These are phyloP conservation scores for Lizonia empirigonia DNA, from an alignment of 2,329 filamentous ascomycete genomes.

Conservation along the genomic window DNA sequence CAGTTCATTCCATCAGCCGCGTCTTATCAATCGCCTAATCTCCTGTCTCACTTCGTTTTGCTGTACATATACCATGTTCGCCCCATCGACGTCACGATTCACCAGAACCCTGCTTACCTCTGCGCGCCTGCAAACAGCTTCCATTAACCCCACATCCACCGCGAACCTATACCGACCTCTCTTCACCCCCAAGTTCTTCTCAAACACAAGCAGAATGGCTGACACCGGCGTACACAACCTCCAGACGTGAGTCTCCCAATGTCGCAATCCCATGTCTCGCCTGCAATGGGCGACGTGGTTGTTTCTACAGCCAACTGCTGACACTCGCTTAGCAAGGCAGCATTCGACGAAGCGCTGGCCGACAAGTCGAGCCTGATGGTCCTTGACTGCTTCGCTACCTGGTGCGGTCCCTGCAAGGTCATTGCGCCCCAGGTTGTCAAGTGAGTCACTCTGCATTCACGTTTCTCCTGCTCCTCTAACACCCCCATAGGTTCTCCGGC, in stretches of 20 bases:
- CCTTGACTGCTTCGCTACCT: constrained; percentile 85
- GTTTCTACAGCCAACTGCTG: constrained; percentile 9
- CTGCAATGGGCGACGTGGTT: constrained; percentile 21
- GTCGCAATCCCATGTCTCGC: constrained; percentile 5
- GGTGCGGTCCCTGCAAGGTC: constrained; percentile 95
- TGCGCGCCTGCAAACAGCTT: constrained; percentile 45
- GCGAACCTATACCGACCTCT: constrained; percentile 43
- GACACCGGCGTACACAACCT: constrained; percentile 59
- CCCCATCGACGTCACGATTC: constrained; percentile 43
- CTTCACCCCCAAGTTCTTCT: constrained; percentile 48
- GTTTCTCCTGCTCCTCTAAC: constrained; percentile 7
- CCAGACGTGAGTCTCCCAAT: constrained; percentile 45
- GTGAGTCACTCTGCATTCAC: constrained; percentile 51
- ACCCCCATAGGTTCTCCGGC: constrained; percentile 61
- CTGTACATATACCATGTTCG: constrained; percentile 49
- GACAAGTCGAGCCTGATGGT: constrained; percentile 67
- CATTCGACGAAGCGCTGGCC: constrained; percentile 63
- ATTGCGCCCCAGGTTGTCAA: constrained; percentile 77
- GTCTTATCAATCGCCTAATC: constrained; percentile 44
- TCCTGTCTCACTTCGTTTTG: constrained; percentile 27
- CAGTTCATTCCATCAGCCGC: constrained; percentile 43
- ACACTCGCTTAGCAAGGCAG: constrained; percentile 57
- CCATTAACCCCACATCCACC: constrained; percentile 33
- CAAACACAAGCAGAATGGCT: constrained; percentile 51
- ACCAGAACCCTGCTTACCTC: constrained; percentile 52